Percentiles rank a stretch among this genome's conserved stretches.
Conservation (phyloP, 1,284 basidiomycete species). For the Kwoniella shivajii region DNA sequence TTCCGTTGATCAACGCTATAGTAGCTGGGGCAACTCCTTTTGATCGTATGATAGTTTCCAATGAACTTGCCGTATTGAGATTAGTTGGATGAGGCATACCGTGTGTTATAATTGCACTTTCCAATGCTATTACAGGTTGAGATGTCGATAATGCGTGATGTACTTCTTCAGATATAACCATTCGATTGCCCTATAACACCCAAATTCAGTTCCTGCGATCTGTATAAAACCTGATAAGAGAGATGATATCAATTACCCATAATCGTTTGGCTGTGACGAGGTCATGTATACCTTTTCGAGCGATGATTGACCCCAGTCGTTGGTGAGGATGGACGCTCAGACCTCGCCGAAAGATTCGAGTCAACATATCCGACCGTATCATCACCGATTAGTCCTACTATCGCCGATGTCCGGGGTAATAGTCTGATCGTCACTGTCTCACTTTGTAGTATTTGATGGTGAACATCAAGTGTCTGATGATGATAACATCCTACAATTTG, state of each 20-base stretch:
- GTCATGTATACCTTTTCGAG: background rate
- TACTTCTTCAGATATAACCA: constrained; percentile 63
- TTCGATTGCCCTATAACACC: constrained; percentile 20
- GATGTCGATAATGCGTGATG: constrained; percentile 67
- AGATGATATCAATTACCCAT: constrained; percentile 8
- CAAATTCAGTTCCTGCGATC: background rate
- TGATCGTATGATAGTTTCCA: constrained; percentile 77
- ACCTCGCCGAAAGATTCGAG: too few species aligned
- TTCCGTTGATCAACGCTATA: constrained; percentile 80
- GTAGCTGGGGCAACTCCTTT: constrained; percentile 84
- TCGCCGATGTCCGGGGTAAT: too few species aligned
- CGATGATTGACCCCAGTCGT: too few species aligned
- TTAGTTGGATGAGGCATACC: constrained; percentile 83
- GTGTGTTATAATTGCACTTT: constrained; percentile 88
- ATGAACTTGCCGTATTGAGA: constrained; percentile 68
- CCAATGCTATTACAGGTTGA: constrained; percentile 58
- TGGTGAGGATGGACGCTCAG: background rate
- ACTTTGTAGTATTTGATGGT: too few species aligned
- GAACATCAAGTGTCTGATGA: too few species aligned
- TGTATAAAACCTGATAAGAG: background rate
- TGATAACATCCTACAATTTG: too few species aligned
- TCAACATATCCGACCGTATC: too few species aligned
- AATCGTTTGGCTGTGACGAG: constrained; percentile 2
- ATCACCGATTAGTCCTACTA: too few species aligned
- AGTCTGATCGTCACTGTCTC: too few species aligned